Percentiles rank a stretch among this genome's conserved stretches.
These are phyloP conservation scores for Morella rubra DNA, from an alignment of 306 rosid genomes.

Conservation along the genomic window DNA sequence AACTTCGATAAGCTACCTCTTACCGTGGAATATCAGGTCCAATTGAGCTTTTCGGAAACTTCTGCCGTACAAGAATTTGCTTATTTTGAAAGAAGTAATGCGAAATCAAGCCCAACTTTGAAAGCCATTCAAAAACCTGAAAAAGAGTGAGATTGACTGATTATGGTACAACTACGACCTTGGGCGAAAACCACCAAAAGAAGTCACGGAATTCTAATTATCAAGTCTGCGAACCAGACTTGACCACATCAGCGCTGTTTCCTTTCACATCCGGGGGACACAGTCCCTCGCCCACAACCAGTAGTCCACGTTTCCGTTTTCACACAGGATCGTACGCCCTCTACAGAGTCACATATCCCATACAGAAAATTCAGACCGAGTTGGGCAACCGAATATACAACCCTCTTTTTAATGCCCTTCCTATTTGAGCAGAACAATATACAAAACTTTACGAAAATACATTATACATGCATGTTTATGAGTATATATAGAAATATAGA, in stretches of 20 bases:
- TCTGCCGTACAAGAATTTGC: background rate
- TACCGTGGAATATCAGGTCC: background rate
- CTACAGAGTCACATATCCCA: background rate
- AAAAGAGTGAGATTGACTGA: background rate
- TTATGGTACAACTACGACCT: background rate
- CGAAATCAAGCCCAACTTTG: background rate
- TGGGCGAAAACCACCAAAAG: background rate
- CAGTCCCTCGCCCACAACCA: background rate
- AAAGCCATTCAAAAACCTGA: background rate
- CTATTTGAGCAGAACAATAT: background rate
- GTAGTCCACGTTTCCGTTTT: background rate
- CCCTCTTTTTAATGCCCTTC: background rate
- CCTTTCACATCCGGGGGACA: background rate
- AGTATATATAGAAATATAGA: background rate
- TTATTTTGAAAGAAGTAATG: background rate
- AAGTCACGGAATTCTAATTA: background rate
- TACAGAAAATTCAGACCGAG: background rate
- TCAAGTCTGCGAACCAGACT: constrained; percentile 18
- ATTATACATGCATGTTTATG: background rate
- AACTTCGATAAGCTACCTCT: background rate
- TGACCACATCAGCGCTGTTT: constrained; percentile 25
- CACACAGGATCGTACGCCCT: background rate
- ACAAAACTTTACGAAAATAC: background rate
- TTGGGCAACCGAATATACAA: background rate
- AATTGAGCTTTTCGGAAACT: background rate